Conservation (phyloP, 192 early-diverging fungal species). For the Backusella circina region DNA sequence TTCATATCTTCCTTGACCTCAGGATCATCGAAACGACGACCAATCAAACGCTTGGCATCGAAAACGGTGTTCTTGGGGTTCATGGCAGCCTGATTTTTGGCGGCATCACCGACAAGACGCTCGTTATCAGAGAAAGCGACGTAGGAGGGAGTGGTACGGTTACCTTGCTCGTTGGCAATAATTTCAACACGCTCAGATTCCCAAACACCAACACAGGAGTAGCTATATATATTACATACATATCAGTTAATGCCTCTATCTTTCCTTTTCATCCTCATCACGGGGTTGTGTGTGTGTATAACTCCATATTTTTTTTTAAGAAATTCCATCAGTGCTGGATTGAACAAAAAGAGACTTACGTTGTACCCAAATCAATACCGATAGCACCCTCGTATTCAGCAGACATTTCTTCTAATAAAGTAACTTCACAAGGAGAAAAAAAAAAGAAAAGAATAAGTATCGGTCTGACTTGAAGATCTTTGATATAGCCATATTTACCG, state of each 20-base stretch:
- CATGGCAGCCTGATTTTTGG: constrained; percentile 89
- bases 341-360: constrained; percentile 41
- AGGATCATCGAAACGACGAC: constrained; percentile 81
- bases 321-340: too few species aligned
- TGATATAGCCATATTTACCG: neutral
- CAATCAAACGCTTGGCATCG: constrained; percentile 89
- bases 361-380: constrained; percentile 43
- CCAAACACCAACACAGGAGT: constrained; percentile 87
- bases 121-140: constrained; percentile 79
- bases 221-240: constrained; percentile 91
- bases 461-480: neutral
- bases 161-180: constrained; percentile 90
- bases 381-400: constrained; percentile 39
- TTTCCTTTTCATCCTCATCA: neutral
- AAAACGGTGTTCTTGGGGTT: constrained; percentile 91
- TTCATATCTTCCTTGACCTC: constrained; percentile 78
- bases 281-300: constrained; percentile 36
- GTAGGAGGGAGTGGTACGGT: constrained; percentile 85
- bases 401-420: constrained; percentile 27
- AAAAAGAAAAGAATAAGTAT: constrained; percentile 8
- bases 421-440: constrained; percentile 14
- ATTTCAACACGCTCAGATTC: constrained; percentile 96
- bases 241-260: constrained; percentile 30
- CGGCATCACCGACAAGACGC: constrained; percentile 83
- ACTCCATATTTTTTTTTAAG: constrained; percentile 9